These are phyloP conservation scores for Eimeria necatrix DNA, from an alignment of 169 alveolate species.

Conservation along the genomic window DNA sequence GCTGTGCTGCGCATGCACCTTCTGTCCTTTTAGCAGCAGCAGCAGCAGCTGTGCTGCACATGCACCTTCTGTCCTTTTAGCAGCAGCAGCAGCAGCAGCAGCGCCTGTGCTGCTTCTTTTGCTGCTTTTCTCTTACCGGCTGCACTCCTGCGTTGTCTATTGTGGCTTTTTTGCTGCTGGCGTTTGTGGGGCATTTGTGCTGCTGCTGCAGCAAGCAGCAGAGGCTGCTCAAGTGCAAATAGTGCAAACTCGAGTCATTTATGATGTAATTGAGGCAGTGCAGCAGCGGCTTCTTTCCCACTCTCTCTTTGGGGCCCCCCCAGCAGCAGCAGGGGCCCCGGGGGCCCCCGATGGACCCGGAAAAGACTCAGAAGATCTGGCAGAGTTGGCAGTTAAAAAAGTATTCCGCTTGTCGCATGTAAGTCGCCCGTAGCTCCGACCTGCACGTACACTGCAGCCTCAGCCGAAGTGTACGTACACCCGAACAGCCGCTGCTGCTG, in stretches of 20 bases:
- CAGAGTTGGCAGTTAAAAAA: conserved; percentile 1
- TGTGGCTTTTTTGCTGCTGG: too few species aligned
- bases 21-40: too few species aligned
- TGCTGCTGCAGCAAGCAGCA: conserved; percentile 36
- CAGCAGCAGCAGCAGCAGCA: too few species aligned
- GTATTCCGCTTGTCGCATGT: conserved; percentile 25
- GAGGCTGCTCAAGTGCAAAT: conserved; percentile 1
- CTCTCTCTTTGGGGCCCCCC: conserved; percentile 6
- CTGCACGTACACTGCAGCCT: too few species aligned
- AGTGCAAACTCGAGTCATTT: neutral
- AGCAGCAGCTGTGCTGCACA: too few species aligned
- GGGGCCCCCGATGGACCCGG: neutral
- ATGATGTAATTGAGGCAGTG: conserved; percentile 37
- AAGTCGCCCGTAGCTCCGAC: neutral
- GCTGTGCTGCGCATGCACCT: too few species aligned
- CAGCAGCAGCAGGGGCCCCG: neutral
- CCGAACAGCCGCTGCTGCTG: too few species aligned
- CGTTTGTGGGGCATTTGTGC: neutral
- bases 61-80: too few species aligned
- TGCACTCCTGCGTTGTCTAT: too few species aligned
- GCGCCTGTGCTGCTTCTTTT: too few species aligned
- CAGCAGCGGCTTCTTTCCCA: conserved; percentile 53
- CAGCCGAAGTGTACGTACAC: too few species aligned
- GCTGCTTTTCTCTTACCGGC: too few species aligned
- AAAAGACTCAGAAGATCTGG: neutral